These are phyloP conservation scores for Pinus taeda DNA, from an alignment of 75 land plant genomes.

Conservation along the genomic window DNA sequence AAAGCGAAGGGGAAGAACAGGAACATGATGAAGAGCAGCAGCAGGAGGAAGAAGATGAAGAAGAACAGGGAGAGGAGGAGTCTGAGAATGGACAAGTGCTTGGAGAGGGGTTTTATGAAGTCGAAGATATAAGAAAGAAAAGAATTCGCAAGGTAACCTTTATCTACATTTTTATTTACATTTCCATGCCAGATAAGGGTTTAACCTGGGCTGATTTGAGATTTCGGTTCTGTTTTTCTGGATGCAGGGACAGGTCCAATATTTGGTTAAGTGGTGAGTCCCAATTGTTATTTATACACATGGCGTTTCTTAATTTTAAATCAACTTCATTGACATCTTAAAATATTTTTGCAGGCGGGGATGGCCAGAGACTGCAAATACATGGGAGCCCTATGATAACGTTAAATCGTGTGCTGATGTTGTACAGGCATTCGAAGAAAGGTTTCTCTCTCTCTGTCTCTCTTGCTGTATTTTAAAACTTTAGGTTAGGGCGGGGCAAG, in stretches of 20 bases:
- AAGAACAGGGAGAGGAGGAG: not conserved
- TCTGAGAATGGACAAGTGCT: constrained; percentile 20
- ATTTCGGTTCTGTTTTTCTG: not conserved
- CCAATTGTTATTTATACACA: not conserved
- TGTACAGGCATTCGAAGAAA: constrained; percentile 80
- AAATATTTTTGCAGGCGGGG: constrained; percentile 55
- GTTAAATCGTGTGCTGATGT: constrained; percentile 65
- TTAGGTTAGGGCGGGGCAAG: too few relatives aligned
- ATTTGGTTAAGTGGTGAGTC: constrained; percentile 88
- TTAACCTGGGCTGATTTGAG: not conserved
- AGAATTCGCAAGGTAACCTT: constrained; percentile 49
- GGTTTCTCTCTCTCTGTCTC: constrained; percentile 27
- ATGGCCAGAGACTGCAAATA: constrained; percentile 92
- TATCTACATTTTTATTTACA: not conserved
- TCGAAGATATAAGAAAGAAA: constrained; percentile 59
- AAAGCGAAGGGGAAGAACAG: constrained; percentile 14
- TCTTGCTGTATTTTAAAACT: not conserved
- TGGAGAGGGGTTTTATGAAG: constrained; percentile 48
- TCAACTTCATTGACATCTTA: not conserved
- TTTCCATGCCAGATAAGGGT: not conserved
- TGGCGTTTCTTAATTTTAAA: not conserved
- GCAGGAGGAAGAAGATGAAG: constrained; percentile 3
- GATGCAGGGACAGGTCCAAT: constrained; percentile 71
- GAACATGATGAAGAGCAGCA: constrained; percentile 7
- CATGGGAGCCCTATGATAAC: constrained; percentile 93